Base-by-base conservation (phyloP, 208 protist species). In the Crithidia bombi region DNA sequence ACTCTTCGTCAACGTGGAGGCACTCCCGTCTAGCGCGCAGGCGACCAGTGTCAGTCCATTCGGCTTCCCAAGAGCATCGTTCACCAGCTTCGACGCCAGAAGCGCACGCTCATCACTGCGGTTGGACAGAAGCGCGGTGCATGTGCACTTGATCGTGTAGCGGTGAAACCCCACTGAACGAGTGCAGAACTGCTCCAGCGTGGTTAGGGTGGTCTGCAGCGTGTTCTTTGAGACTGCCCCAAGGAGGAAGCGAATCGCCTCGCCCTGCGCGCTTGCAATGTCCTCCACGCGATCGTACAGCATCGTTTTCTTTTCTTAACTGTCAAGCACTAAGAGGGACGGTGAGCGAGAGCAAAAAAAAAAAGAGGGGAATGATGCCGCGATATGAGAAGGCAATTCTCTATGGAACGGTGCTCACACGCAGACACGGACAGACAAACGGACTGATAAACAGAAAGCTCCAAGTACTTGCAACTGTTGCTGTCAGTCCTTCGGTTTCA, bases 241-340 rank as follows among this genome's bases (percentile, higher is more conserved):
- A 17, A 93, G 62, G 28, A 92, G 71, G 75, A 91, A 93, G 47
- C 89, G 85, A 33, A 94, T 81, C n/a, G 82, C 72, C 51, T 89
- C 82, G 14, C 84, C 83, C 47, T 87, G 86, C 33, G 89, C 75
- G 64, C 69, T 81, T 51, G 76, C 84, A 30, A 94, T 79, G 52
- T 96, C 91, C 51, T 85, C 83, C 6, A 89, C 83, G 65, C 86
- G 84, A 63, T 96, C 85, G 71, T 90, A 82, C 79, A 90, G 63
- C 87, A 93, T 93, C 49, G 39, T 73, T 47, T 30, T 50, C 33
- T 41, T 44, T n/a, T 26, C 19, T 50, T 38, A 10, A 63, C 9
- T n/a, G 21, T 10, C 14, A 12, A 43, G 47, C 23, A 10, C 47
- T 5, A 19, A 15, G 44, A 32, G 11, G 23, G 0, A 32, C 9